phyloP scores from a whole-genome alignment of 352 stramenopile genomes.

The Phytopythium oedochilum region DNA sequence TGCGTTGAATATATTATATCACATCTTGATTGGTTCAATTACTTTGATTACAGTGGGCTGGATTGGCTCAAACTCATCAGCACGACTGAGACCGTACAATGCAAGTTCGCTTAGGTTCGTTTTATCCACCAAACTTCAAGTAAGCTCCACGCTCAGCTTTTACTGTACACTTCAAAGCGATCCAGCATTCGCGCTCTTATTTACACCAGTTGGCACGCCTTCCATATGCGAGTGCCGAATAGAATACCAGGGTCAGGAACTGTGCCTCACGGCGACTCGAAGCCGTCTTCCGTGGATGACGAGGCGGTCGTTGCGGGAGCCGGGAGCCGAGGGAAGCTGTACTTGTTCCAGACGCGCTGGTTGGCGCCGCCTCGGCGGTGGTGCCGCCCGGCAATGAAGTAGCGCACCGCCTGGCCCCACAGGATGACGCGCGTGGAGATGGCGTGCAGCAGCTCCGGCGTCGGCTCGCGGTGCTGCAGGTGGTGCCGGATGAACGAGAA shows the following conservation, averaged over 20 bases:
- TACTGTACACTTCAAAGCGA: no score
- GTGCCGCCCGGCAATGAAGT: slow-evolving; percentile 39
- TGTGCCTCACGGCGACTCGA: neutral
- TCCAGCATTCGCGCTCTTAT: no score
- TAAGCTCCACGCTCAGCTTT: no score
- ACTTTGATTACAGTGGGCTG: neutral
- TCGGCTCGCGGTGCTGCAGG: slow-evolving; percentile 32
- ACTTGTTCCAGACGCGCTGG: slow-evolving; percentile 30
- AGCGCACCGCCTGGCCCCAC: slow-evolving; percentile 53
- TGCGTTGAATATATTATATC: no score
- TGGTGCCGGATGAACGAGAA: slow-evolving; percentile 71
- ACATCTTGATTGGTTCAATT: neutral
- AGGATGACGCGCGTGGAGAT: slow-evolving; percentile 65
- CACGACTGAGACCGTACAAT: neutral
- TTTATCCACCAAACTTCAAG: neutral
- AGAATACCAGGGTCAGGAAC: no score
- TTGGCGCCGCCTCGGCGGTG: slow-evolving; percentile 12
- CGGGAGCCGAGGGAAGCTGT: slow-evolving; percentile 22
- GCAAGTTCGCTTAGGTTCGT: no score
- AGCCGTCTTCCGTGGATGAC: neutral
- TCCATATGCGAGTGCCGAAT: no score
- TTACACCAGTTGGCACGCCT: no score
- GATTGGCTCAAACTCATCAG: neutral
- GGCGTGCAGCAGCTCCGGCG: slow-evolving; percentile 45
- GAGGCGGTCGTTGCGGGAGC: neutral